Conservation (phyloP, 768 basidiomycete genomes). For the Mycena rebaudengoi region DNA sequence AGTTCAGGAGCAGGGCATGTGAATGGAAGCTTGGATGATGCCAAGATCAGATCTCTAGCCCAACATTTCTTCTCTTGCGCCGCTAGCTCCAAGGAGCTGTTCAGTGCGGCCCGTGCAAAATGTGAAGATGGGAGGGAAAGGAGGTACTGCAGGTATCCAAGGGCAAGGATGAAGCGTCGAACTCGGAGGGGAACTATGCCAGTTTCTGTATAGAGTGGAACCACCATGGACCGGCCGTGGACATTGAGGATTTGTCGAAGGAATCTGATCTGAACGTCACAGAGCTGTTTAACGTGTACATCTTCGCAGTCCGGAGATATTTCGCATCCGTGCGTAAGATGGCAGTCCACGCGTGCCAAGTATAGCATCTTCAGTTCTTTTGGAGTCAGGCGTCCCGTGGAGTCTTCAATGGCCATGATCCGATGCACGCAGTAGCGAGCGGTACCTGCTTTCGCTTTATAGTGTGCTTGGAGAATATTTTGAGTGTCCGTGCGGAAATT, state of each 20-base stretch:
- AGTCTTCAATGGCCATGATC: conserved; percentile 24
- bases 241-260: conserved; percentile 33
- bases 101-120: too few species aligned
- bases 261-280: conserved; percentile 29
- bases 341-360: too few species aligned
- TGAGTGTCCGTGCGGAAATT: too few species aligned
- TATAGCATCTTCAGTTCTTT: conserved; percentile 13
- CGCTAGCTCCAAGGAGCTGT: too few species aligned
- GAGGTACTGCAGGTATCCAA: too few species aligned
- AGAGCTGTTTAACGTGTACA: conserved; percentile 13
- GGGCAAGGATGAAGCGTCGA: conserved; percentile 26
- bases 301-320: conserved; percentile 26
- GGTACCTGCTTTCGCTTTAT: conserved; percentile 21
- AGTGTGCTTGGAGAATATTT: too few species aligned
- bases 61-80: too few species aligned
- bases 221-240: conserved; percentile 13
- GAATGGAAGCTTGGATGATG: too few species aligned
- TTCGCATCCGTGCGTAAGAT: too few species aligned
- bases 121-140: too few species aligned
- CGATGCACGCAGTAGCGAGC: conserved; percentile 26
- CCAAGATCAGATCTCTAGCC: too few species aligned
- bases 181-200: conserved; percentile 31
- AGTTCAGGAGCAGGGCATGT: too few species aligned
- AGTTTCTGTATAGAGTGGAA: conserved; percentile 34
- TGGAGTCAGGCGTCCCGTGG: conserved; percentile 28